A percentile compares a stretch with the other conserved stretches of the same genome.
phyloP scores from a whole-genome alignment of 257 asterid species.

The Lantana camara region DNA sequence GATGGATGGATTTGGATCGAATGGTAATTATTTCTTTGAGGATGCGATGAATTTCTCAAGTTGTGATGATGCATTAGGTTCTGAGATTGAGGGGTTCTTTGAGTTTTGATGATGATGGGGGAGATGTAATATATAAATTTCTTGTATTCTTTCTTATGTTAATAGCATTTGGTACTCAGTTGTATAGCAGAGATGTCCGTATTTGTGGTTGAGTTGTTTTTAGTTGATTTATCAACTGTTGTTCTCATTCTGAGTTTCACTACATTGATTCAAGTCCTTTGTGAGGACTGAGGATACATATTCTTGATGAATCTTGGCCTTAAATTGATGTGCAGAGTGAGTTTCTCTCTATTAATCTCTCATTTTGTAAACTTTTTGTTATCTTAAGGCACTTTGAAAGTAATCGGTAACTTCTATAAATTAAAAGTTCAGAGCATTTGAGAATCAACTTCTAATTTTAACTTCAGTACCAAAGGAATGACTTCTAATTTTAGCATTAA shows the following conservation, averaged over 20 bases:
- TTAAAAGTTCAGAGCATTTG: too few relatives aligned
- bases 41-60: slow-evolving; percentile 49
- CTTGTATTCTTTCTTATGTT: slow-evolving; percentile 13
- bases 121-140: slow-evolving; percentile 7
- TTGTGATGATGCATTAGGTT: slow-evolving; percentile 14
- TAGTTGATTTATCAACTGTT: neutral
- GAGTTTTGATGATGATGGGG: slow-evolving; percentile 35
- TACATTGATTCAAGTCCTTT: slow-evolving; percentile 1
- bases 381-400: too few relatives aligned
- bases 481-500: too few relatives aligned
- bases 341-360: neutral
- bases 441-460: too few relatives aligned
- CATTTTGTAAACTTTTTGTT: too few relatives aligned
- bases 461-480: too few relatives aligned
- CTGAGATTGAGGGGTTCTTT: slow-evolving; percentile 52
- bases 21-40: slow-evolving; percentile 47
- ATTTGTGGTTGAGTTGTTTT: neutral
- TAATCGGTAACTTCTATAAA: too few relatives aligned
- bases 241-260: neutral
- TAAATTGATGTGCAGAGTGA: neutral
- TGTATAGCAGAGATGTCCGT: neutral
- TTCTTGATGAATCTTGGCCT: neutral
- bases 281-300: neutral
- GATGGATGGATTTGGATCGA: slow-evolving; percentile 51
- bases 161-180: slow-evolving; percentile 11